These are phyloP conservation scores for Uncinocarpus reesii DNA, from an alignment of 2,329 filamentous ascomycete species.

Conservation along the genomic window DNA sequence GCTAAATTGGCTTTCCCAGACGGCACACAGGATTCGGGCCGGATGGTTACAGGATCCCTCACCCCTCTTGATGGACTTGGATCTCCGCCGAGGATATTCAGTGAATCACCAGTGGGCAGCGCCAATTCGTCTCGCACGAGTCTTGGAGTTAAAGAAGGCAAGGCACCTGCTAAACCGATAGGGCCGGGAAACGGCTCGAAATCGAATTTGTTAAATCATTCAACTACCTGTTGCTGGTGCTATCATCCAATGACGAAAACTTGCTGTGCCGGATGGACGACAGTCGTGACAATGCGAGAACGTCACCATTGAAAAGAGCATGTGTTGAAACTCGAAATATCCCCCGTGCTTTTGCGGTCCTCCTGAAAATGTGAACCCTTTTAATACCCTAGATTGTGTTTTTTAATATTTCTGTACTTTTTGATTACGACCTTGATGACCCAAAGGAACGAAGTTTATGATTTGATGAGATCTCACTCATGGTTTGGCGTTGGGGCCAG, in stretches of 20 bases:
- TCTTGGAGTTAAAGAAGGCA: conserved; percentile 8
- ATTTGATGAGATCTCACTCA: too few relatives aligned
- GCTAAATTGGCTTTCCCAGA: conserved; percentile 26
- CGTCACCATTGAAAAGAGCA: conserved; percentile 37
- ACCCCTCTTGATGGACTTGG: not conserved
- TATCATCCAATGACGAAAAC: conserved; percentile 57
- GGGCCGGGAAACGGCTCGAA: not conserved
- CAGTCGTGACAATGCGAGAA: conserved; percentile 56
- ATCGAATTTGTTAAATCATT: conserved; percentile 33
- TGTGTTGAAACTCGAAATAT: too few relatives aligned
- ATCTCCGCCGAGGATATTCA: not conserved
- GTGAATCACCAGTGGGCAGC: not conserved
- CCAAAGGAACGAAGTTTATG: too few relatives aligned
- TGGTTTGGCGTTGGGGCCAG: too few relatives aligned
- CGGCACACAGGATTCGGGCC: not conserved
- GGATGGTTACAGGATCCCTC: not conserved
- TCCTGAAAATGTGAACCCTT: too few relatives aligned
- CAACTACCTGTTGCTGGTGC: conserved; percentile 62
- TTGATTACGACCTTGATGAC: too few relatives aligned
- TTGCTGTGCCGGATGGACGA: conserved; percentile 60
- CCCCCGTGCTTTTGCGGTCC: too few relatives aligned
- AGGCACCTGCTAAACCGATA: not conserved
- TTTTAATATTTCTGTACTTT: too few relatives aligned
- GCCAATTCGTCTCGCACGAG: conserved; percentile 5
- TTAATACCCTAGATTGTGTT: too few relatives aligned